Percentiles rank a stretch among this genome's conserved stretches.
These are phyloP conservation scores for Kickxella alabastrina DNA, from an alignment of 192 early-diverging fungal species.

Conservation along the genomic window DNA sequence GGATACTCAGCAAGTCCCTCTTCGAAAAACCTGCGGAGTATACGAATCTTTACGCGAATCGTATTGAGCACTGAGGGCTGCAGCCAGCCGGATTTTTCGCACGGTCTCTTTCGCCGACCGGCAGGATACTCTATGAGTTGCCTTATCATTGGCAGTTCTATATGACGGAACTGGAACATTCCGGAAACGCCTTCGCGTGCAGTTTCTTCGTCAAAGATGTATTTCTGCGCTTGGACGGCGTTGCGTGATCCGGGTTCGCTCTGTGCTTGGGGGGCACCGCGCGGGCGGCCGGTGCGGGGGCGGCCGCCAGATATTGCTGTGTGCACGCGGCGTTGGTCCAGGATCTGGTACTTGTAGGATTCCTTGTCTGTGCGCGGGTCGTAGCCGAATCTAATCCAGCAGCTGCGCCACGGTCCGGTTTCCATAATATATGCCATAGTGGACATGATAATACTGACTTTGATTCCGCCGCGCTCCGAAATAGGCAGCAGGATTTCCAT, in stretches of 20 bases:
- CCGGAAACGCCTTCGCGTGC: slow-evolving; percentile 22
- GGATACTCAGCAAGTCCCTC: background rate
- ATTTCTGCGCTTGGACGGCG: slow-evolving; percentile 5
- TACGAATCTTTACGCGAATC: slow-evolving; percentile 21
- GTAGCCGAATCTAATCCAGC: slow-evolving; percentile 51
- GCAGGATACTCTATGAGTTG: slow-evolving; percentile 28
- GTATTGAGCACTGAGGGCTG: slow-evolving; percentile 14
- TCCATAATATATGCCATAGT: slow-evolving; percentile 39
- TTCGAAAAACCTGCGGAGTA: slow-evolving; percentile 6
- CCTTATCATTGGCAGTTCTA: slow-evolving; percentile 16
- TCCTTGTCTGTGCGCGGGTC: slow-evolving; percentile 40
- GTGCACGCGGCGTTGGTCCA: slow-evolving; percentile 46
- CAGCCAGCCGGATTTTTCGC: slow-evolving; percentile 44
- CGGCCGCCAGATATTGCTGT: too few species aligned
- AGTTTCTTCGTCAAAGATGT: slow-evolving; percentile 23
- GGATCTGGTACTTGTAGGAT: slow-evolving; percentile 42
- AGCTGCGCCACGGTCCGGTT: slow-evolving; percentile 40
- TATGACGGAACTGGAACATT: slow-evolving; percentile 32
- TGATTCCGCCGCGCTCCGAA: slow-evolving; percentile 11
- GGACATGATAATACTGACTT: slow-evolving; percentile 13
- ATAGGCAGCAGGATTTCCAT: slow-evolving; percentile 30
- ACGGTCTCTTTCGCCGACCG: slow-evolving; percentile 20
- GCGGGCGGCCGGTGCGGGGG: background rate
- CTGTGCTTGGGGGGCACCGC: background rate
- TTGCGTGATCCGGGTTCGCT: background rate